These are phyloP conservation scores for Ceratorhiza oryzae-sativae DNA, from an alignment of 1,284 basidiomycete genomes.

Conservation along the genomic window DNA sequence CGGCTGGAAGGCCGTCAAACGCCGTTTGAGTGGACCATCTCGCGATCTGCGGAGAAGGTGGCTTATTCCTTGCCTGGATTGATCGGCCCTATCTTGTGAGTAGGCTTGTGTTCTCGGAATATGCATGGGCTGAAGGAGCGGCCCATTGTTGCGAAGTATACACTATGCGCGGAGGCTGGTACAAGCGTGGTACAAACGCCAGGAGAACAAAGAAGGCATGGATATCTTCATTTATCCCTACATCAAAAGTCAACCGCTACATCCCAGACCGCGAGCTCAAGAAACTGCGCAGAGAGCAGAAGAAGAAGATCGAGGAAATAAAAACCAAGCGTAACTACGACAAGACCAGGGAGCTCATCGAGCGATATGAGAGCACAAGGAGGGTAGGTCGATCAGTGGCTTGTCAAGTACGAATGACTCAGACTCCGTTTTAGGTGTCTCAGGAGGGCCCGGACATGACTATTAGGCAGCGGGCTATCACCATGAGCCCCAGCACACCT, in stretches of 20 bases:
- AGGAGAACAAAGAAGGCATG: slow-evolving; percentile 85
- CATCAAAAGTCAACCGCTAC: background rate
- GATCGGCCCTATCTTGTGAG: slow-evolving; percentile 81
- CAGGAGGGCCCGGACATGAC: slow-evolving; percentile 25
- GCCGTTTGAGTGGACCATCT: slow-evolving; percentile 46
- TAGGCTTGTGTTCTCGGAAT: slow-evolving; percentile 44
- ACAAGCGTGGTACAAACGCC: slow-evolving; percentile 85
- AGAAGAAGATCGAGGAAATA: slow-evolving; percentile 91
- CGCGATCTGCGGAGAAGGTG: slow-evolving; percentile 57
- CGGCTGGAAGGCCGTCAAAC: slow-evolving; percentile 49
- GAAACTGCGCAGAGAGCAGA: slow-evolving; percentile 77
- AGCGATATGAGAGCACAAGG: slow-evolving; percentile 65
- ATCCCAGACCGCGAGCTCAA: slow-evolving; percentile 80
- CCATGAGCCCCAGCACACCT: slow-evolving; percentile 22
- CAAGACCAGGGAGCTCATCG: slow-evolving; percentile 86
- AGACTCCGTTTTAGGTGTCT: slow-evolving; percentile 4
- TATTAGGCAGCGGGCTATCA: slow-evolving; percentile 23
- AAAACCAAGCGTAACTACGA: slow-evolving; percentile 98
- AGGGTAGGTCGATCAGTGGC: slow-evolving; percentile 17
- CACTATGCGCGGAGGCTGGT: slow-evolving; percentile 83
- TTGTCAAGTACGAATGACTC: slow-evolving; percentile 27
- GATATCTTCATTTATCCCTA: slow-evolving; percentile 37
- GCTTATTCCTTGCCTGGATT: slow-evolving; percentile 65
- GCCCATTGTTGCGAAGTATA: slow-evolving; percentile 61
- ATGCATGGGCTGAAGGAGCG: background rate